Percentiles rank a stretch among this genome's conserved stretches.
phyloP scores from a whole-genome alignment of 2,329 filamentous ascomycete species.

The Aspergillus jensenii region DNA sequence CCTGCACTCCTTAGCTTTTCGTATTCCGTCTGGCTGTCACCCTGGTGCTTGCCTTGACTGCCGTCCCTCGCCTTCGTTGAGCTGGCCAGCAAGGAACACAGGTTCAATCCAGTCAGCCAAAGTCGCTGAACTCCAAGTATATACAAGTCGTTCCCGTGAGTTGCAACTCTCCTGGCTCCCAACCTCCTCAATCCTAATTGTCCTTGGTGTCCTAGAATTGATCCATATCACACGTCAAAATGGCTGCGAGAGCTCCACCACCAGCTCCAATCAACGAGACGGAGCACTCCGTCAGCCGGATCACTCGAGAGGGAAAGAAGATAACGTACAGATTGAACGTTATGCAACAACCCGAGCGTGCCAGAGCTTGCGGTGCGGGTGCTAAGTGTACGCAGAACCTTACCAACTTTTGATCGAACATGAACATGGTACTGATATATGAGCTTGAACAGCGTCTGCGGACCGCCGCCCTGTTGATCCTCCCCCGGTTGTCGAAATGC shows the following conservation, averaged over 20 bases:
- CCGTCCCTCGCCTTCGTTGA: neutral
- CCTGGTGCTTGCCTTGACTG: neutral
- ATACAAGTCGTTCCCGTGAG: neutral
- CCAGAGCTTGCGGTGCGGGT: conserved; percentile 90
- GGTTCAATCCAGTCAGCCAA: neutral
- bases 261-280: conserved; percentile 55
- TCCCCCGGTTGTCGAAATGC: conserved; percentile 88
- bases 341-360: conserved; percentile 90
- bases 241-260: conserved; percentile 41
- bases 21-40: neutral
- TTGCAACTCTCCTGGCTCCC: neutral
- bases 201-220: neutral
- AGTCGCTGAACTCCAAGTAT: neutral
- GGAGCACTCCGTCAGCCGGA: conserved; percentile 52
- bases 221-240: conserved; percentile 26
- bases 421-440: conserved; percentile 11
- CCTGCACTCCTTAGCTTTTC: conserved; percentile 6
- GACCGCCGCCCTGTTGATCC: conserved; percentile 92
- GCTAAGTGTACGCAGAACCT: conserved; percentile 73
- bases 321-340: conserved; percentile 82
- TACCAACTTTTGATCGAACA: neutral
- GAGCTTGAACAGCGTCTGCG: conserved; percentile 62
- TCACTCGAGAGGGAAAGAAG: conserved; percentile 72
- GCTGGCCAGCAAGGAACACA: neutral
- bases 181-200: neutral